phyloP scores from a whole-genome alignment of 1,139 yeast genomes.

The Yamadazyma kanchanaburiensis region DNA sequence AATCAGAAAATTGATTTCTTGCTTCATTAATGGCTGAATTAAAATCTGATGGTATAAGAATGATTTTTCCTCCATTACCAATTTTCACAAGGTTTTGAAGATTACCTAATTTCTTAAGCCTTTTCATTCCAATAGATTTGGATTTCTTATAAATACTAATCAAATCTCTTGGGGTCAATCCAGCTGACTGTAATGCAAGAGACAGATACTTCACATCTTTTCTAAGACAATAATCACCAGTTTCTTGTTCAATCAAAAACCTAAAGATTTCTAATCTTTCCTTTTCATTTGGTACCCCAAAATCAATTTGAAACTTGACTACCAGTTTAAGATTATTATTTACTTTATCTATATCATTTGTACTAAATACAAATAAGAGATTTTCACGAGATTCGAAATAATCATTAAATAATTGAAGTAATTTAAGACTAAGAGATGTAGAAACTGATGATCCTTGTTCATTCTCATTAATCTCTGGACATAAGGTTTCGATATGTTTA shows the following conservation, averaged over 20 bases:
- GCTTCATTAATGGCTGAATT: slow-evolving; percentile 76
- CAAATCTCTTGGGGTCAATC: slow-evolving; percentile 84
- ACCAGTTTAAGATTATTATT: slow-evolving; percentile 65
- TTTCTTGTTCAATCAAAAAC: slow-evolving; percentile 36
- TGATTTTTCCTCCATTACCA: slow-evolving; percentile 53
- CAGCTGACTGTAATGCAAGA: slow-evolving; percentile 86
- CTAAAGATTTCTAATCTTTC: slow-evolving; percentile 68
- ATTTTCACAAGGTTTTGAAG: slow-evolving; percentile 27
- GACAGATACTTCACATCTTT: slow-evolving; percentile 56
- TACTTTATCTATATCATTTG: slow-evolving; percentile 67
- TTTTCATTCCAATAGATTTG: slow-evolving; percentile 51
- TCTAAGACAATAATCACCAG: slow-evolving; percentile 22
- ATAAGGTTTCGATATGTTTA: slow-evolving; percentile 72
- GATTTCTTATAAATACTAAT: slow-evolving; percentile 68
- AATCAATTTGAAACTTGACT: slow-evolving; percentile 72
- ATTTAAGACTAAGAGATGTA: slow-evolving; percentile 56
- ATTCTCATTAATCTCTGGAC: slow-evolving; percentile 61
- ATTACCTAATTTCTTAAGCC: slow-evolving; percentile 27
- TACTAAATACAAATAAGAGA: slow-evolving; percentile 63
- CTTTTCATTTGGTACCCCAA: slow-evolving; percentile 73
- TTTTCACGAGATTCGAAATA: slow-evolving; percentile 36
- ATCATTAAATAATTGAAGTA: slow-evolving; percentile 58
- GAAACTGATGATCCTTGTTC: slow-evolving; percentile 55
- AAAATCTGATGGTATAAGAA: slow-evolving; percentile 62
- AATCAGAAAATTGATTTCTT: slow-evolving; percentile 82